Evolutionary conservation across 2,329 filamentous ascomycete genomes (phyloP), one percentile per base, ranked within the genome.

Genomic region (Cadophora sp.): DNA sequence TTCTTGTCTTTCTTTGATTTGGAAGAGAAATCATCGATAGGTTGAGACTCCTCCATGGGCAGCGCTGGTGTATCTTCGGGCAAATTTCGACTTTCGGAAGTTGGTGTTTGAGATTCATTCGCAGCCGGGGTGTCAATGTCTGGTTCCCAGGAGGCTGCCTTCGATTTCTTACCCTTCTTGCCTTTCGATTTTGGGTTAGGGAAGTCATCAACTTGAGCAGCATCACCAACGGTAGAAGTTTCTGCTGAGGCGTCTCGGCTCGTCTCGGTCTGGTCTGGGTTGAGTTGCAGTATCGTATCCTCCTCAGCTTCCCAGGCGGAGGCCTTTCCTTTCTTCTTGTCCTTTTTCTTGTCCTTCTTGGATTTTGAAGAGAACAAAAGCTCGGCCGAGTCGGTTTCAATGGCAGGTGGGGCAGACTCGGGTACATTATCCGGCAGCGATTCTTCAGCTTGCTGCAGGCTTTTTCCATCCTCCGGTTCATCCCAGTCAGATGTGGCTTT

Each of bases 301-400:
- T 61, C 64, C 18, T 71, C 70, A 18, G 56, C 45, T 51, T 67
- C 59, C 67, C 60, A 67, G 18, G 45, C 27, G n/a, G 67, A 64
- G 22, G 45, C 51, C 56, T 72, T 73, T 39, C 56, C 58, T 53
- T 68, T 71, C 66, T 71, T 69, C 53, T 77, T 74, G 6, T 73
- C 75, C 67, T 82, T 81, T 59, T 80, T 80, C 72, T 81, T 81
- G 33, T 79, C 78, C 59, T 81, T 82, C 73, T 81, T 81, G 39
- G 78, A 76, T 66, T 60, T 68, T 55, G 55, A 66, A 45, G 53
- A 51, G 30, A 56, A 59, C 45, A 68, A 66, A 13, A 67, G 66
- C 4, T 71, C 68, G 27, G 41, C 24, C 50, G 60, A 56, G 20
- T 65, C 62, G n/a, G 51, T 47, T 20, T 67, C 66, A n/a, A 41